Base-by-base conservation (phyloP, 176 grass and related monocot genomes). In the Stipa capillata region DNA sequence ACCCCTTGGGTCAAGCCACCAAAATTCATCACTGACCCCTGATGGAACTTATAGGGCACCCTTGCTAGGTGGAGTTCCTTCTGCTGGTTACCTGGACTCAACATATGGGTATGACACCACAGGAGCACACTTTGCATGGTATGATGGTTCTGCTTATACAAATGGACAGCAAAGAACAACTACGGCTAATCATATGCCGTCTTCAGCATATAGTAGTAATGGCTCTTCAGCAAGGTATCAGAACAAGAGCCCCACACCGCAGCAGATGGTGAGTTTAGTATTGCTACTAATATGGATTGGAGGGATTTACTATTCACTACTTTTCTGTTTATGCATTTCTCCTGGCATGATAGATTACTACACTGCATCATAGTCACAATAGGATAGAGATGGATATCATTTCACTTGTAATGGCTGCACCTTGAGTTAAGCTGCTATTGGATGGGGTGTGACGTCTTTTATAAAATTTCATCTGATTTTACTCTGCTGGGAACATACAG, bases 101-200 rank as follows among this genome's bases (percentile, higher is more conserved):
- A 63, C 77, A 9, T 89, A 89, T 76, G 87, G 82, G 44, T 89
- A 89, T 89, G 87, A 89, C 77, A 89, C 44, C 71, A 89, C 87
- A 68, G 87, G 82, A 75, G 63, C 82, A 55, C 87, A 85, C 47
- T 87, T 77, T 77, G 86, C 86, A 48, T 97, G 91, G 91, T 94
- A 81, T 41, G 91, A 97, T 75, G 75, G 84, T 61, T 78, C 94
- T 45, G 82, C 88, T 63, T 97, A 94, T 76, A 75, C 91, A 23
- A 94, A 82, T 79, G 85, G 85, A 25, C 92, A 87, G 16, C 92
- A 90, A 71, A 88, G 77, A 80, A 68, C 89, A 79, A 76, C 73
- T 78, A 49, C 77, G 71, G 27, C 83, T 20, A 90, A 76, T 83
- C 44, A 89, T 36, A 75, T 86, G 14, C 66, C 76, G 39, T 71